Evolutionary conservation across 163 green algal genomes (phyloP), one percentile per base, ranked within the genome.

Genomic region (Coccomyxa subellipsoidea): DNA sequence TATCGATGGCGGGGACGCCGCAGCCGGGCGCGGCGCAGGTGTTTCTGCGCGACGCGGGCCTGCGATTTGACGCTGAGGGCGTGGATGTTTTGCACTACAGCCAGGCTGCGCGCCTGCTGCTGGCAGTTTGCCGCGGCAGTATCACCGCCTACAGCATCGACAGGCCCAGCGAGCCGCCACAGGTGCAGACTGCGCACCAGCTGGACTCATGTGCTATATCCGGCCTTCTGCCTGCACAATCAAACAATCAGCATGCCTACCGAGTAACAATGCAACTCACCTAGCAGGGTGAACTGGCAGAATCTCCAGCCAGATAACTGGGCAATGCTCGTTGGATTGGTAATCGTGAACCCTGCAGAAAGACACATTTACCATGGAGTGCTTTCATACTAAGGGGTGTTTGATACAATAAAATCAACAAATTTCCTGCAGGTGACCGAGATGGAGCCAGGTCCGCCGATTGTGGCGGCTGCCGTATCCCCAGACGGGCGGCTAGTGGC

Each of bases 401-500:
- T n/a, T n/a, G n/a, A n/a, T n/a, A n/a, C n/a, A n/a, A n/a, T n/a
- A n/a, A n/a, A n/a, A n/a, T n/a, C n/a, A n/a, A n/a, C n/a, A n/a
- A n/a, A n/a, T n/a, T 12, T 8, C 21, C 66, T 73, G 66, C 66
- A 73, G 66, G 66, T 36, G 66, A 34, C n/a, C 0, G 66, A 32
- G 27, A 73, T 73, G 1, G n/a, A 32, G 66, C 29, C 27, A 73
- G 66, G 66, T 10, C 66, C 66, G 66, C 66, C 66, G n/a, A n/a
- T 73, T 10, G 21, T 47, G 15, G 79, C 69, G 4, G 79, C 38
- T 0, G 21, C 38, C 7, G 23, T 76, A 7, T 86, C 82, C 36
- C 70, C 34, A 0, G 82, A 83, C 69, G 78, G 78, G 25, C 9
- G 47, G 12, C 35, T 83, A 53, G 39, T 86, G 40, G 78, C 82